A percentile compares a stretch with the other conserved stretches of the same genome.
Conservation (phyloP, 2,329 filamentous ascomycete genomes). For the Penicillium sp. region DNA sequence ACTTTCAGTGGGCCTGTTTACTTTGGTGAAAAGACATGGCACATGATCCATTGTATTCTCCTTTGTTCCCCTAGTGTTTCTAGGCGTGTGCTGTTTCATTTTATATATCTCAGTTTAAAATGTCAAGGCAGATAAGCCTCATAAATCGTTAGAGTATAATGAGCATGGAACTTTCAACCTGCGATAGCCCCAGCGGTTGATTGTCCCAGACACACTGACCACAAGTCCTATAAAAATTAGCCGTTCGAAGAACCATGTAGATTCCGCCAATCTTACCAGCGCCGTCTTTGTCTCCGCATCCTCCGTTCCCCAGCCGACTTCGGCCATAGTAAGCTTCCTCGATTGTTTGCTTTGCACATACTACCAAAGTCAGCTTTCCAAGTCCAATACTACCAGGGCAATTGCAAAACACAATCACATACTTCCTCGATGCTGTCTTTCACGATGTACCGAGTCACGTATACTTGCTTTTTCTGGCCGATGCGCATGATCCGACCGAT, state of each 20-base stretch:
- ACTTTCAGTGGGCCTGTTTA: not conserved
- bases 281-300: not conserved
- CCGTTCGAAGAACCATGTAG: not conserved
- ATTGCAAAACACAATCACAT: too few relatives aligned
- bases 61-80: too few relatives aligned
- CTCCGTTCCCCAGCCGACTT: not conserved
- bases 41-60: too few relatives aligned
- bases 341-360: not conserved
- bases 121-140: too few relatives aligned
- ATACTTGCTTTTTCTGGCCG: constrained; percentile 78
- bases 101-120: too few relatives aligned
- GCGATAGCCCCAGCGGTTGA: not conserved
- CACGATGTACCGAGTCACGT: constrained; percentile 74
- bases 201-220: not conserved
- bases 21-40: not conserved
- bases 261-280: not conserved
- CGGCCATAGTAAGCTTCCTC: not conserved
- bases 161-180: too few relatives aligned
- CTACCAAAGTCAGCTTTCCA: not conserved
- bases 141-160: too few relatives aligned
- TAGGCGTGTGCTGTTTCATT: too few relatives aligned
- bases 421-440: constrained; percentile 56
- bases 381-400: not conserved
- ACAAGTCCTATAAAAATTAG: not conserved
- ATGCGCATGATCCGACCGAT: constrained; percentile 84